phyloP scores from a whole-genome alignment of 1,139 yeast genomes.

The Cylindricascospora bacillispora region DNA sequence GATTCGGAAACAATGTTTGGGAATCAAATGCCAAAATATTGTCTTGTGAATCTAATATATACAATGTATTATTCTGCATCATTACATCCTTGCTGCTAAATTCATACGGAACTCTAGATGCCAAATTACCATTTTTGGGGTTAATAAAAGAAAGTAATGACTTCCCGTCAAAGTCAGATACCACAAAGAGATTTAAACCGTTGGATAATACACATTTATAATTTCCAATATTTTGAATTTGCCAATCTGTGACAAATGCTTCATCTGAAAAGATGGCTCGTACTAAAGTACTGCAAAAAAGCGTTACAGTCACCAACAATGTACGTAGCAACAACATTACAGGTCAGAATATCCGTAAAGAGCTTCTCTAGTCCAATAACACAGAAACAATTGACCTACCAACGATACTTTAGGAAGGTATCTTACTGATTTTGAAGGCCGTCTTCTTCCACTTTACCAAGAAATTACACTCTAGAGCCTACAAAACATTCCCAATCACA shows the following conservation, averaged over 20 bases:
- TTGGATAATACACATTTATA: slow-evolving; percentile 14
- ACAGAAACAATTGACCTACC: too few species aligned
- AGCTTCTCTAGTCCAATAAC: too few species aligned
- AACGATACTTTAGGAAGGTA: too few species aligned
- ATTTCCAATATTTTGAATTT: slow-evolving; percentile 19
- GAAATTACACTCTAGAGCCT: too few species aligned
- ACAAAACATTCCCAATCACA: too few species aligned
- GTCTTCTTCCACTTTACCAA: too few species aligned
- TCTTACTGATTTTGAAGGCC: too few species aligned
- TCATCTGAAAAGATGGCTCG: slow-evolving; percentile 25
- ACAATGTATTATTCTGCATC: slow-evolving; percentile 1
- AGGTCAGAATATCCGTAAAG: too few species aligned
- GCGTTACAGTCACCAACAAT: too few species aligned
- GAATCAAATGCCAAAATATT: not conserved
- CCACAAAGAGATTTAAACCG: slow-evolving; percentile 8
- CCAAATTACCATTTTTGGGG: slow-evolving; percentile 12
- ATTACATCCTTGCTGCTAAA: slow-evolving; percentile 9
- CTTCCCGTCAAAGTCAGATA: slow-evolving; percentile 13
- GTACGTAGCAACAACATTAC: too few species aligned
- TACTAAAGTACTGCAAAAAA: too few species aligned
- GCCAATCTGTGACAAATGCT: slow-evolving; percentile 26
- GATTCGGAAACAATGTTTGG: not conserved
- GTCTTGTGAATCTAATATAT: not conserved
- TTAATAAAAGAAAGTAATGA: slow-evolving; percentile 18
- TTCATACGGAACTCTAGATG: slow-evolving; percentile 14